Percentiles rank a stretch among this genome's conserved stretches.
phyloP scores from a whole-genome alignment of 345 rosid genomes.

The Lumnitzera littorea region DNA sequence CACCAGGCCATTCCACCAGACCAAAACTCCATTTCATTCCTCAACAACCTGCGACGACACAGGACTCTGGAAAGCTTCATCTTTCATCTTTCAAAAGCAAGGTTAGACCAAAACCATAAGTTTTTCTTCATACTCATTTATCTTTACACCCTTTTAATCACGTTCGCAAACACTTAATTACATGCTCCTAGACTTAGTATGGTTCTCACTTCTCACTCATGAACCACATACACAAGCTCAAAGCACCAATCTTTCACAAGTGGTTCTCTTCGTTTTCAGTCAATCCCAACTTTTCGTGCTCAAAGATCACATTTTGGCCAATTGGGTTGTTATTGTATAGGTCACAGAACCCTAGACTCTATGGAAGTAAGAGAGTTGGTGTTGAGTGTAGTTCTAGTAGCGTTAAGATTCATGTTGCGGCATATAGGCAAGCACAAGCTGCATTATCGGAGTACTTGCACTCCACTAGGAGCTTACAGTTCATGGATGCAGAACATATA shows the following conservation, averaged over 20 bases:
- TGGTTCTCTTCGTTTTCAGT: slow-evolving; percentile 32
- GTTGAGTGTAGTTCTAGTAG: slow-evolving; percentile 1
- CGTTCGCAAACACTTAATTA: too few species aligned
- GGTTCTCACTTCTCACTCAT: slow-evolving; percentile 11
- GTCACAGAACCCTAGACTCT: slow-evolving; percentile 34
- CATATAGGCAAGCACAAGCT: slow-evolving; percentile 44
- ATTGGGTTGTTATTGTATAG: slow-evolving; percentile 12
- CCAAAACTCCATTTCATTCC: too few species aligned
- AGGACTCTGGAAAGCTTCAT: too few species aligned
- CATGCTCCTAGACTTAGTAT: too few species aligned
- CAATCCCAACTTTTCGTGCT: slow-evolving; percentile 13
- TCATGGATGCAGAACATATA: slow-evolving; percentile 58
- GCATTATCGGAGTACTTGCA: slow-evolving; percentile 73
- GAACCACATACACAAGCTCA: slow-evolving; percentile 31
- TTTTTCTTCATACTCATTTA: too few species aligned
- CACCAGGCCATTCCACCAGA: too few species aligned
- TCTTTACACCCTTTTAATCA: too few species aligned
- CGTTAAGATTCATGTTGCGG: slow-evolving; percentile 19
- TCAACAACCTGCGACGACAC: too few species aligned
- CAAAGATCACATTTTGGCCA: slow-evolving; percentile 15
- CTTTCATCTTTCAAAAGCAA: too few species aligned
- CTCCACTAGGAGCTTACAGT: slow-evolving; percentile 44
- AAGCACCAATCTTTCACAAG: slow-evolving; percentile 27
- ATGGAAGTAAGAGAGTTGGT: slow-evolving; percentile 19
- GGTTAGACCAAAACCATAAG: too few species aligned